A percentile compares a stretch with the other conserved stretches of the same genome.
Evolutionary conservation across 176 grass and related monocot genomes (phyloP).

Genomic region (Ampelocalamus luodianensis): DNA sequence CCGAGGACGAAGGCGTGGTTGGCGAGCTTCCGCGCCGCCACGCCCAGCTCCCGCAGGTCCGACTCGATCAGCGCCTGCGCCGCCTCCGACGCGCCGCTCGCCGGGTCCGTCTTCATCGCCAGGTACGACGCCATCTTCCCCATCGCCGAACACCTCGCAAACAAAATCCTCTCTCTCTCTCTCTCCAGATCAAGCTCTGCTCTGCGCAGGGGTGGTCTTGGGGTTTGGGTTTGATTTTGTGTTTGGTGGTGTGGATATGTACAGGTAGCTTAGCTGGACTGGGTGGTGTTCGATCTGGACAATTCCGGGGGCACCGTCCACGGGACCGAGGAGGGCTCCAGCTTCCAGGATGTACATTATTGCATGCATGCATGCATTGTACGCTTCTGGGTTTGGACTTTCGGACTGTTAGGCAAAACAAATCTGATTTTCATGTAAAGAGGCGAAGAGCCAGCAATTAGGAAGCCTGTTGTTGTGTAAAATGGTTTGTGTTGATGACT

Average conservation of each 20-base stretch:
- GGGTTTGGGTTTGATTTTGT: background rate
- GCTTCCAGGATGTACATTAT: background rate
- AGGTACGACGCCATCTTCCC: slow-evolving; percentile 42
- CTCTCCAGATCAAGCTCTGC: background rate
- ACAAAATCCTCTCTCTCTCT: background rate
- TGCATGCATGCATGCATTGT: slow-evolving; percentile 9
- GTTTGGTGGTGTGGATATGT: background rate
- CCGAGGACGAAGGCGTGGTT: slow-evolving; percentile 74
- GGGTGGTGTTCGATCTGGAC: slow-evolving; percentile 21
- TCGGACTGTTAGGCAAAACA: background rate
- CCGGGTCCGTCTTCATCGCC: slow-evolving; percentile 63
- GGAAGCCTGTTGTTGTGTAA: too few relatives aligned
- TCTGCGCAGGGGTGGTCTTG: background rate
- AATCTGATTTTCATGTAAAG: background rate
- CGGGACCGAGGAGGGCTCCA: slow-evolving; percentile 19
- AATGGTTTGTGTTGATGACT: too few relatives aligned
- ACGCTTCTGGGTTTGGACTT: background rate
- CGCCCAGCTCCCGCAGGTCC: slow-evolving; percentile 73
- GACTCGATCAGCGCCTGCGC: slow-evolving; percentile 64
- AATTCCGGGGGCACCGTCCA: background rate
- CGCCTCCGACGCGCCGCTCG: slow-evolving; percentile 42
- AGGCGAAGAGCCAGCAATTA: too few relatives aligned
- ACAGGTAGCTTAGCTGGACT: background rate
- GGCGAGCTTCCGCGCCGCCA: slow-evolving; percentile 69
- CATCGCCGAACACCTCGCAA: slow-evolving; percentile 9